A percentile compares a stretch with the other conserved stretches of the same genome.
These are phyloP conservation scores for Pistacia vera DNA, from an alignment of 345 rosid species.

Conservation along the genomic window DNA sequence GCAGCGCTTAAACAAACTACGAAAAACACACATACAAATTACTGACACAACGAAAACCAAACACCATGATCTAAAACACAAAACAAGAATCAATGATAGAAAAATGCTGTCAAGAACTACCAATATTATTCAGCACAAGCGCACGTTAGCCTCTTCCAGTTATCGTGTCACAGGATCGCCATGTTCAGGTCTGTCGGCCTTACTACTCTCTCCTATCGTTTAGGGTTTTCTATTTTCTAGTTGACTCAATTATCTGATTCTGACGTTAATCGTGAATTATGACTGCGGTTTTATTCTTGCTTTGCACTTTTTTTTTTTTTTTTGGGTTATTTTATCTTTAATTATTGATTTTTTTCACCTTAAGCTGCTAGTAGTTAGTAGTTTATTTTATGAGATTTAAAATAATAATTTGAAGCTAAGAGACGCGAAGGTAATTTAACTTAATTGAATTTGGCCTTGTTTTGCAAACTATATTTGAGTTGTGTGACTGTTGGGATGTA, in stretches of 20 bases:
- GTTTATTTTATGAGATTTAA: not conserved
- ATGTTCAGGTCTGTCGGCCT: constrained; percentile 54
- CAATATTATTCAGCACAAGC: constrained; percentile 6
- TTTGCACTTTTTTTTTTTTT: not conserved
- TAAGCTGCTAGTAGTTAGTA: not conserved
- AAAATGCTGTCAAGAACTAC: constrained; percentile 39
- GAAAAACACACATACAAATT: not conserved
- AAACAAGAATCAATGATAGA: constrained; percentile 39
- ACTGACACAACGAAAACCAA: not conserved
- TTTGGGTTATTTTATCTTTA: not conserved
- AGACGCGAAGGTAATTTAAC: not conserved
- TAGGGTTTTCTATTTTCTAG: not conserved
- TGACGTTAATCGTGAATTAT: not conserved
- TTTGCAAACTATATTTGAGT: not conserved
- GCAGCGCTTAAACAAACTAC: not conserved
- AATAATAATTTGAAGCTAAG: not conserved
- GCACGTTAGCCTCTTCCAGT: constrained; percentile 23
- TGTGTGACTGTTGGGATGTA: constrained; percentile 38
- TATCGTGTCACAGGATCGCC: constrained; percentile 28
- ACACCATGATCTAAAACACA: not conserved
- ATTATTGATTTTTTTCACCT: not conserved
- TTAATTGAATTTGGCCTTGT: not conserved
- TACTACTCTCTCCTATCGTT: not conserved
- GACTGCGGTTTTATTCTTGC: not conserved
- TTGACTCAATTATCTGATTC: no score